Evolutionary conservation across 2,329 filamentous ascomycete species (phyloP), one percentile per base, ranked within the genome.

Genomic region (Talaromyces sp.): DNA sequence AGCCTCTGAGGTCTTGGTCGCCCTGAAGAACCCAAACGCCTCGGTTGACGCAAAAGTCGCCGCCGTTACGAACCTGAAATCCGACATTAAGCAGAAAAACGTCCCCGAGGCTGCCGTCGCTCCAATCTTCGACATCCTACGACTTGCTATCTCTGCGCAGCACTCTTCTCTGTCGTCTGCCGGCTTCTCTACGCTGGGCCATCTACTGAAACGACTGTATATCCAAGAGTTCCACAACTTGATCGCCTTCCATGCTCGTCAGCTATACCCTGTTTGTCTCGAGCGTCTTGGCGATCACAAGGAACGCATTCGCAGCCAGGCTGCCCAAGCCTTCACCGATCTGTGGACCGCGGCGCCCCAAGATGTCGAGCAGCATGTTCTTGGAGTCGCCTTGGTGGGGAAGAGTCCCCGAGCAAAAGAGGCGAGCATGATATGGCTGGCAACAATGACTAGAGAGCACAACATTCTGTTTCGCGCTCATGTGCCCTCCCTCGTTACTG

Each of bases 11-110:
- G 78, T 86, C 63, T 73, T 86, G 66, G 78, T 77, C 61, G 77
- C 80, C 58, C 77, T 85, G 64, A 84, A 84, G 72, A 82, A 83
- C 73, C 84, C 85, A 68, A 89, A 91, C 68, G 82, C 84, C 42
- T 82, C 86, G 55, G 80, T 91, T 68, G 89, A 93, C 69, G 77
- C 82, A 57, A 92, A 92, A 73, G 83, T 92, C 65, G 81, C 85
- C 65, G 84, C 85, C 59, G 85, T 96, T 68, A 90, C 87, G 63
- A 82, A 81, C 69, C 81, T 93, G 76, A 96, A 96, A 78, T 92
- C 90, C 51, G 85, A 87, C 73, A 96, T 96, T 81, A 96, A 96
- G 76, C 92, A 96, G 76, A 89, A 90, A 73, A 92, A 92, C 79
- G 91, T 96, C 53, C 91, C 92, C 63, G 91, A 96, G 36, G 66